Base-by-base conservation (phyloP, 257 asterid species). In the Mitragyna speciosa region DNA sequence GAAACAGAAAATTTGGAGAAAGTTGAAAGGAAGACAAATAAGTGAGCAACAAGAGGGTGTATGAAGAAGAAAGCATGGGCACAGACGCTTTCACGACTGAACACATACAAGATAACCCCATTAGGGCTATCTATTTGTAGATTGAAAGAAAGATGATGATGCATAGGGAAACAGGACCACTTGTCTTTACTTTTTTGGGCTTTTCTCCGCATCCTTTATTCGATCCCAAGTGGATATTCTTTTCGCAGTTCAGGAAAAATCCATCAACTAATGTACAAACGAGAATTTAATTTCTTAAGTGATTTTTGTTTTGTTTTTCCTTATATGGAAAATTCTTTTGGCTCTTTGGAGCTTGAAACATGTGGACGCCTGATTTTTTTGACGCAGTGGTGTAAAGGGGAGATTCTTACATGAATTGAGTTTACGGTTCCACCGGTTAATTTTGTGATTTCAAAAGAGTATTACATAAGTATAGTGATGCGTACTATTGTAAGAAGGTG, bases 151-250 rank as follows among this genome's bases (percentile, higher is more conserved):
- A 52, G 72, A 75, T 73, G 51, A 82, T 65, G 30, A 78, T n/a
- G 28, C 56, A 68, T 64, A 0, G 17, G 24, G 17, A 70, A 5
- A 66, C 2, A 51, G 89, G 86, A 83, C 87, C 89, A 86, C 71
- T 20, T 17, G 43, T 20, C 70, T 67, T 56, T 75, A 79, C 79
- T 59, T 78, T 70, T 74, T 64, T 79, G 41, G 76, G 14, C 77
- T 48, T 31, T 66, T 79, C 52, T 68, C 78, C 45, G 33, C 81
- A 15, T 75, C 75, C 80, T 51, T 73, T 33, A 16, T 28, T 73
- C 43, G 76, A 84, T 79, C 81, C 87, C 80, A 73, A 70, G 4
- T 77, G 86, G 87, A 87, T 87, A 84, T 82, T 80, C 86, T 80
- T 54, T 11, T 63, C 16, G 16, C 79, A 41, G n/a, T 79, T 73